These are phyloP conservation scores for Chlorencoelia australis DNA, from an alignment of 2,329 filamentous ascomycete species.

Conservation along the genomic window DNA sequence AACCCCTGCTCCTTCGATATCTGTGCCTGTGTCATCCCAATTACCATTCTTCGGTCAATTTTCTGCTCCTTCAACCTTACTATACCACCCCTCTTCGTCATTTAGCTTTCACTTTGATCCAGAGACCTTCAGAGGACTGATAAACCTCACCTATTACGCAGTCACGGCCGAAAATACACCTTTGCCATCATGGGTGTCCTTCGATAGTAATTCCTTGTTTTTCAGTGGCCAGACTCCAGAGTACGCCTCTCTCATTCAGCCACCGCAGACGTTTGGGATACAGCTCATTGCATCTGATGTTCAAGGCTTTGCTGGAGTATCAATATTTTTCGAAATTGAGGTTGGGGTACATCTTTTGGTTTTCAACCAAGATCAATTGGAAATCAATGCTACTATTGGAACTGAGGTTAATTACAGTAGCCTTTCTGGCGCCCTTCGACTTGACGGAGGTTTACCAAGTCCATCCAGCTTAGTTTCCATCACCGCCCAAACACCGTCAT, in stretches of 20 bases:
- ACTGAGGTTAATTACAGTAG: slow-evolving; percentile 41
- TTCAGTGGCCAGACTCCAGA: slow-evolving; percentile 66
- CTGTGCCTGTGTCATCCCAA: slow-evolving; percentile 47
- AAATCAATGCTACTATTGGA: slow-evolving; percentile 46
- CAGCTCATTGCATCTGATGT: slow-evolving; percentile 70
- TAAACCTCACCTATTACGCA: slow-evolving; percentile 62
- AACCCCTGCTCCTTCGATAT: slow-evolving; percentile 41
- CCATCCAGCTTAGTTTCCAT: slow-evolving; percentile 41
- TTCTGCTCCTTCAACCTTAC: slow-evolving; percentile 49
- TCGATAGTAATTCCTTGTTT: slow-evolving; percentile 50
- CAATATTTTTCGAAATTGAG: slow-evolving; percentile 57
- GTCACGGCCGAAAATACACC: slow-evolving; percentile 70
- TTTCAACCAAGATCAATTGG: slow-evolving; percentile 47
- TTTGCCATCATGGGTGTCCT: slow-evolving; percentile 75
- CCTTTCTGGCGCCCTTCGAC: slow-evolving; percentile 40
- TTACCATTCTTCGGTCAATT: slow-evolving; percentile 47
- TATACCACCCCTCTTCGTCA: slow-evolving; percentile 41
- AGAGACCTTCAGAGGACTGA: slow-evolving; percentile 47
- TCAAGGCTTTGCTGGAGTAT: slow-evolving; percentile 61
- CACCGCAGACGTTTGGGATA: slow-evolving; percentile 63
- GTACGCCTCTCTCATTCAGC: slow-evolving; percentile 49
- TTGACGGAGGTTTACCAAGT: slow-evolving; percentile 45
- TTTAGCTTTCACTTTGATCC: slow-evolving; percentile 45
- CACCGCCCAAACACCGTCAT: slow-evolving; percentile 48
- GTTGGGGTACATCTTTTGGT: slow-evolving; percentile 62